Base-by-base conservation (phyloP, 805 yeast species). In the Sugiyamaella valdiviana region DNA sequence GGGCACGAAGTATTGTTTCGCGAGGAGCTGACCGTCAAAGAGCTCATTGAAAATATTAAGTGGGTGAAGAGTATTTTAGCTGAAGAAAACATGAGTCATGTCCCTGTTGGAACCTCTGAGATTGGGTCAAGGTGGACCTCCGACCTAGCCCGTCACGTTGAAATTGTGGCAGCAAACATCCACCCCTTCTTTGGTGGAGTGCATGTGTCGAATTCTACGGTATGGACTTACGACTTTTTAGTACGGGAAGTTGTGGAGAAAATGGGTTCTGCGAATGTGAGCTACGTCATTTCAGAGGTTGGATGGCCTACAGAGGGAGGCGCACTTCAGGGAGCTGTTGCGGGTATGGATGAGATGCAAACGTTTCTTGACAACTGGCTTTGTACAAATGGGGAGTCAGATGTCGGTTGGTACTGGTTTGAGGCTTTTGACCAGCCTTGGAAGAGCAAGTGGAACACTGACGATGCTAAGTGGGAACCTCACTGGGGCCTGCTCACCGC, bases 231-330 rank as follows among this genome's bases (percentile, higher is more conserved):
- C 32, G 75, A 76, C 42, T 79, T 69, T 53, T 51, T 77, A 29
- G 58, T 71, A 42, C 62, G 68, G 22, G 76, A 74, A 47, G 57
- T 78, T 16, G 52, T 59, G 2, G 54, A 62, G 9, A 49, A 53
- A 5, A 46, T 49, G 9, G 42, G 32, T 5, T 50, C 52, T 3
- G 35, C 39, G 10, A 42, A 48, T 22, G 36, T 43, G 22, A 39
- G 32, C 24, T 55, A 80, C 5, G 66, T 74, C 3, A 69, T 83
- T 1, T 70, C 85, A 0, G 88, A 83, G 54, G 75, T 82, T 17
- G 89, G 88, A 0, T 83, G 89, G 90, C 90, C 89, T 0, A 77
- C 72, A 39, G 68, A 63, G 1, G 89, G 88, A 2, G 87, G 86
- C 0, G 49, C 36, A 0, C 72, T 68, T 48, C 59, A 66, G 38